Base-by-base conservation (phyloP, 495 filamentous ascomycete species). In the Trichoderma asperelloides region DNA sequence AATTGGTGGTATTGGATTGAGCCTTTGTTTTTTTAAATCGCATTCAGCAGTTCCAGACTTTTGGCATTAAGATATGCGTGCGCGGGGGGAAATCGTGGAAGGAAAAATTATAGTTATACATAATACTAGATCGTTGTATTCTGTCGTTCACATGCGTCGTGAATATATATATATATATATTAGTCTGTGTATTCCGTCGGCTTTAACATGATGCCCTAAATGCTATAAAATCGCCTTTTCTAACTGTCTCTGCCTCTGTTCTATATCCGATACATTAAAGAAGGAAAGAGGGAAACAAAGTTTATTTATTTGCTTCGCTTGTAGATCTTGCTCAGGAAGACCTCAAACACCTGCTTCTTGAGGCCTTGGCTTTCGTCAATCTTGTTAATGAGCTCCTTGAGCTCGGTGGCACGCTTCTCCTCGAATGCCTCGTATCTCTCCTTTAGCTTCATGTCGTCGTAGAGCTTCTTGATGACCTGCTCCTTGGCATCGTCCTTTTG, bases 251-350 rank as follows among this genome's bases (percentile, higher is more conserved):
- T 51, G 18, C 47, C 21, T 23, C 47, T 30, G 13, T 47, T 16
- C 43, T 47, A 47, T 28, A 13, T 30, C 28, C 25, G 27, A 30
- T 60, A 27, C n/a, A 13, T 30, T 4, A 28, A 7, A 60, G 55
- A 30, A 21, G 7, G 23, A 30, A 9, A 60, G 55, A 60, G 27
- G 23, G 11, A 18, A 33, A 60, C 23, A 30, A 28, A 30, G 15
- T 13, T 28, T 12, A 9, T 49, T 74, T 85, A 97, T 80, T 96
- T 97, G 83, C 84, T 95, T 72, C 95, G 85, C 84, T 96, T 96
- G 82, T 97, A 97, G 76, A 98, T 97, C 86, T 98, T 98, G 74
- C 78, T 80, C 70, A 98, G 81, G 86, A 97, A 98, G 37, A 85
- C 81, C 73, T 97, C 90, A 72, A 98, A 96, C 28, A 98, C 86